Percentiles rank a stretch among this genome's conserved stretches.
These are phyloP conservation scores for Diaporthe amygdali DNA, from an alignment of 2,329 filamentous ascomycete species.

Conservation along the genomic window DNA sequence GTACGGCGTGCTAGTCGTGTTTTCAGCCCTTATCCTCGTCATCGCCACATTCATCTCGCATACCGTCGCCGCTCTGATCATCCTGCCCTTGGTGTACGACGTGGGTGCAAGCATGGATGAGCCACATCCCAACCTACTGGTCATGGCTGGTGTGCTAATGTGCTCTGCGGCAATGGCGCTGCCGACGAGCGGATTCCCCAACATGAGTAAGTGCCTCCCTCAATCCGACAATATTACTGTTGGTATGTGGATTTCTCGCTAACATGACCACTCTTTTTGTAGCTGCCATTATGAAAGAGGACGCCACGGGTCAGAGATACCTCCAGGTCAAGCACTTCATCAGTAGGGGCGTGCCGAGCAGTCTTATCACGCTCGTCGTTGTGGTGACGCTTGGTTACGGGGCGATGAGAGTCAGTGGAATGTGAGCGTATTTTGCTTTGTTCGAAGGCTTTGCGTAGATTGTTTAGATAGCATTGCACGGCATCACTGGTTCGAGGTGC, in stretches of 20 bases:
- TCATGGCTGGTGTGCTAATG: slow-evolving; percentile 96
- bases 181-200: slow-evolving; percentile 95
- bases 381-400: slow-evolving; percentile 91
- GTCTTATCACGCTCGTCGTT: slow-evolving; percentile 79
- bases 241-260: background rate
- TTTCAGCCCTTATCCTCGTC: slow-evolving; percentile 82
- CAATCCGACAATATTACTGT: background rate
- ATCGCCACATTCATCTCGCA: slow-evolving; percentile 98
- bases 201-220: slow-evolving; percentile 83
- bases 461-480: background rate
- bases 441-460: background rate
- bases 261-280: background rate
- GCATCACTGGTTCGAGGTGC: background rate
- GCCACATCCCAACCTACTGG: slow-evolving; percentile 90
- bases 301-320: slow-evolving; percentile 90
- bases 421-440: slow-evolving; percentile 32
- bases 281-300: slow-evolving; percentile 99
- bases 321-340: slow-evolving; percentile 93
- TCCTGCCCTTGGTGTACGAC: slow-evolving; percentile 86
- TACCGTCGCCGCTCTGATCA: slow-evolving; percentile 93
- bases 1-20: slow-evolving; percentile 86
- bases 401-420: slow-evolving; percentile 72
- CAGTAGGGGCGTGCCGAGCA: slow-evolving; percentile 88
- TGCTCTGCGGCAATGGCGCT: slow-evolving; percentile 97
- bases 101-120: slow-evolving; percentile 86